Conservation (phyloP, 2,329 filamentous ascomycete species). For the Thelonectria discophora region DNA sequence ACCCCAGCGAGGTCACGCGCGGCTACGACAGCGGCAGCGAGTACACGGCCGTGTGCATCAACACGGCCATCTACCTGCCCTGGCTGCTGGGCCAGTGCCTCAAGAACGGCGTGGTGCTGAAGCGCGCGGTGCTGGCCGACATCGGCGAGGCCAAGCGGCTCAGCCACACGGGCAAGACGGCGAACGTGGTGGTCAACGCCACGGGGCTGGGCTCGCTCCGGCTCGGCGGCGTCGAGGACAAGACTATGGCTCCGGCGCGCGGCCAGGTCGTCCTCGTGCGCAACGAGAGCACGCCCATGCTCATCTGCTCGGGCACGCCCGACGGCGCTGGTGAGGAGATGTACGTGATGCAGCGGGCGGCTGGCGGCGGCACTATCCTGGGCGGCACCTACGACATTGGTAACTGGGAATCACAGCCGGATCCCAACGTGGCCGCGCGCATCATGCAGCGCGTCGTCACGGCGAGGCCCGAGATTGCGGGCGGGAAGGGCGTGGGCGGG, state of each 20-base stretch:
- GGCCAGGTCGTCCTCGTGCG: constrained; percentile 87
- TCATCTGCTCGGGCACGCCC: constrained; percentile 74
- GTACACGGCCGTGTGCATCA: constrained; percentile 91
- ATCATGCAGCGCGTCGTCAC: constrained; percentile 84
- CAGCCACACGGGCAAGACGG: constrained; percentile 62
- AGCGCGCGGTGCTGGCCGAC: constrained; percentile 71
- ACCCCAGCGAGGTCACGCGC: constrained; percentile 64
- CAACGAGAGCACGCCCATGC: constrained; percentile 78
- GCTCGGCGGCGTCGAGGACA: constrained; percentile 84
- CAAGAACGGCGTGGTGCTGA: constrained; percentile 74
- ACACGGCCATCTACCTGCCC: constrained; percentile 85
- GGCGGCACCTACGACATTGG: constrained; percentile 86
- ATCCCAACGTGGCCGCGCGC: constrained; percentile 79
- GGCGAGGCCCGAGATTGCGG: constrained; percentile 70
- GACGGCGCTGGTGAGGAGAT: constrained; percentile 76
- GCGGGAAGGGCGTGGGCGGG: constrained; percentile 73
- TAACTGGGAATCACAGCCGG: constrained; percentile 81
- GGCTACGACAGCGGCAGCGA: constrained; percentile 76
- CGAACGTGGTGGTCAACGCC: constrained; percentile 82
- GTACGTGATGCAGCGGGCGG: constrained; percentile 86
- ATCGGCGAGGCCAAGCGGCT: constrained; percentile 70
- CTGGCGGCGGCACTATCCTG: constrained; percentile 81
- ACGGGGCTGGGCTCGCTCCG: constrained; percentile 79
- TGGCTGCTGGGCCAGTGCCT: constrained; percentile 86
- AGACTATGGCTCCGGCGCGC: constrained; percentile 75